These are phyloP conservation scores for Bruguiera parviflora DNA, from an alignment of 345 rosid genomes.

Conservation along the genomic window DNA sequence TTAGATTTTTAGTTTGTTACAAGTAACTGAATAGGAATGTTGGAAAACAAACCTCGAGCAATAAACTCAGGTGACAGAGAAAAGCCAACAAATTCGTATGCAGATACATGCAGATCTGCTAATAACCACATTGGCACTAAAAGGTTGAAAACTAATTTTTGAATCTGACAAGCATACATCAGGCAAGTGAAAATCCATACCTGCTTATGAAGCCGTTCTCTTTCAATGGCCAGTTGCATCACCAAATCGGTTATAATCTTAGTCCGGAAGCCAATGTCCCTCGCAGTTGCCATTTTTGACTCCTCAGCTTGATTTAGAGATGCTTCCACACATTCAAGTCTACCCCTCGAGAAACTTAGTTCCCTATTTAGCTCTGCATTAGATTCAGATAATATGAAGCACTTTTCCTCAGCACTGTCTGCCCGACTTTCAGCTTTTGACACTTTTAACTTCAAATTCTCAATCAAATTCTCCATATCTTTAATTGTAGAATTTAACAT, in stretches of 20 bases:
- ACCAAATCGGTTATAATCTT: slow-evolving; percentile 74
- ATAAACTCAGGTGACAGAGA: background rate
- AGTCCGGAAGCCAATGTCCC: slow-evolving; percentile 60
- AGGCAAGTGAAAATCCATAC: slow-evolving; percentile 26
- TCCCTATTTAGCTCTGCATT: slow-evolving; percentile 70
- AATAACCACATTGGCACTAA: background rate
- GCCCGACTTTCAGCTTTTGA: slow-evolving; percentile 66
- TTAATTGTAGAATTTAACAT: slow-evolving; percentile 60
- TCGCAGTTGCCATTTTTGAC: slow-evolving; percentile 54
- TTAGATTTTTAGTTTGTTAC: background rate
- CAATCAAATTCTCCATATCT: slow-evolving; percentile 83
- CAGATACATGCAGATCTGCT: background rate
- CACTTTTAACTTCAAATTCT: slow-evolving; percentile 69
- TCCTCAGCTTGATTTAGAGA: slow-evolving; percentile 70
- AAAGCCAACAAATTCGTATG: background rate
- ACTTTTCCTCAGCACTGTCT: slow-evolving; percentile 71
- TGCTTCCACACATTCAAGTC: slow-evolving; percentile 59
- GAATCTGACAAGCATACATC: background rate
- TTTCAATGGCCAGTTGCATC: slow-evolving; percentile 68
- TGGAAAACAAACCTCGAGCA: background rate
- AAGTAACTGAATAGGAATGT: background rate
- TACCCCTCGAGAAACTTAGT: slow-evolving; percentile 59
- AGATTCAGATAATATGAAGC: slow-evolving; percentile 68
- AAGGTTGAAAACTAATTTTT: background rate
- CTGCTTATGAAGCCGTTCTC: slow-evolving; percentile 89